Evolutionary conservation across 306 rosid species (phyloP), one percentile per base, ranked within the genome.

Genomic region (Rosa lucieae): DNA sequence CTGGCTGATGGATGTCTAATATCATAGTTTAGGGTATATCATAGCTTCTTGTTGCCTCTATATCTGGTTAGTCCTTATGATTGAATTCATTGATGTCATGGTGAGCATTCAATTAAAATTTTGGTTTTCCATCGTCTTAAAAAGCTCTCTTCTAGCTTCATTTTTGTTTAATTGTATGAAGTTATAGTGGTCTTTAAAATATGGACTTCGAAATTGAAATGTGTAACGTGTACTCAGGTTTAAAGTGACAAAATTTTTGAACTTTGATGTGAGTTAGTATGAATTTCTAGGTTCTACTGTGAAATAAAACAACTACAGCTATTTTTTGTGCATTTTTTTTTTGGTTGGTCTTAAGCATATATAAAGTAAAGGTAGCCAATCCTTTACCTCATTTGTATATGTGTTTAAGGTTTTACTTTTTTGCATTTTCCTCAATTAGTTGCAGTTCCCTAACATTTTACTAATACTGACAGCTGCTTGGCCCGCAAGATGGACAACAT

Each of bases 401-500:
- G 14, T n/a, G 4, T 26, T 26, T 26, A 26, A 26, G 29, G 29
- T 26, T 26, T 26, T 26, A 26, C 1, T 26, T 26, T 26, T 26
- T 26, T 26, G 29, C 29, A 26, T 71, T 13, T 71, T 3, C 32
- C 35, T 37, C 48, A n/a, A 6, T 35, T 17, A 29, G 17, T 37
- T 62, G 5, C 3, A 43, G 6, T 58, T 39, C 62, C 21, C 67
- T 55, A 12, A 55, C 23, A 12, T 26, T 26, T 26, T 26, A 26
- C 29, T 26, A 26, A 26, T 26, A 26, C 29, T 26, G 29, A 26
- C 29, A 35, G 5, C 23, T 15, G 9, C 21, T 66, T 29, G 20
- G 21, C 43, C 23, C 3, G 9, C 40, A 59, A 67, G 63, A 92
- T 92, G 97, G 97, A 92, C 82, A 80, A 61, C 15, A 53, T 92